phyloP scores from a whole-genome alignment of 2,329 filamentous ascomycete genomes.

The Pyrenochaeta sp. region DNA sequence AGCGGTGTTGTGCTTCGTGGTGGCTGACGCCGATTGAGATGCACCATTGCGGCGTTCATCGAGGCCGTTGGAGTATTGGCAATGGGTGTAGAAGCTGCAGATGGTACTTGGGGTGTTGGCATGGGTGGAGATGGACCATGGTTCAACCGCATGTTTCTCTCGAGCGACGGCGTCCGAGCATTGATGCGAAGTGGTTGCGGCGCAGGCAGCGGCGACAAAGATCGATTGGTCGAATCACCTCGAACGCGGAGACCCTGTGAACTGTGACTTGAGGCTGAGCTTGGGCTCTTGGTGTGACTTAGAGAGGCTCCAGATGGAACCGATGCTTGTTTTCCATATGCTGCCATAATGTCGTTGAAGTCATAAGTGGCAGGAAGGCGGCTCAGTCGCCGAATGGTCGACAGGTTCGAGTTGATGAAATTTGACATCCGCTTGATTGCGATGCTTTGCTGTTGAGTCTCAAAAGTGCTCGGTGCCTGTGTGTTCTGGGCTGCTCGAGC shows the following conservation, averaged over 20 bases:
- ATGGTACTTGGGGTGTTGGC: not conserved
- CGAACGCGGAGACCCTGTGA: constrained; percentile 8
- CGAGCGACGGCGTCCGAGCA: constrained; percentile 7
- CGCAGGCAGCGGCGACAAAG: constrained; percentile 8
- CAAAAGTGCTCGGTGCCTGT: constrained; percentile 22
- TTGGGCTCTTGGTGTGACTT: constrained; percentile 1
- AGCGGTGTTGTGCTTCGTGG: constrained; percentile 19
- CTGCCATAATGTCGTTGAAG: constrained; percentile 25
- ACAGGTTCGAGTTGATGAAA: constrained; percentile 28
- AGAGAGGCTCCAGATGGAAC: not conserved
- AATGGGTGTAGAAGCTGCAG: not conserved
- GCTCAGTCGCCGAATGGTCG: constrained; percentile 24
- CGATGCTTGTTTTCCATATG: constrained; percentile 22
- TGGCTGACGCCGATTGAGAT: constrained; percentile 17
- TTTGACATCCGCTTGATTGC: constrained; percentile 23
- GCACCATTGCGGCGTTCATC: constrained; percentile 18
- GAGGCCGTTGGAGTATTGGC: not conserved
- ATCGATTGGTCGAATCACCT: constrained; percentile 1
- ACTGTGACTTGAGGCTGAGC: constrained; percentile 1
- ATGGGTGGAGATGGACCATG: constrained; percentile 3
- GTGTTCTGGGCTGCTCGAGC: constrained; percentile 15
- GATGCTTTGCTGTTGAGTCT: constrained; percentile 18
- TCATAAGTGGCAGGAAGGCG: constrained; percentile 23
- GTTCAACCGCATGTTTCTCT: constrained; percentile 1
- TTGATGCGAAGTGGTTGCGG: constrained; percentile 13